Evolutionary conservation across 306 rosid genomes (phyloP).

Genomic region (Cucurbita ficifolia): DNA sequence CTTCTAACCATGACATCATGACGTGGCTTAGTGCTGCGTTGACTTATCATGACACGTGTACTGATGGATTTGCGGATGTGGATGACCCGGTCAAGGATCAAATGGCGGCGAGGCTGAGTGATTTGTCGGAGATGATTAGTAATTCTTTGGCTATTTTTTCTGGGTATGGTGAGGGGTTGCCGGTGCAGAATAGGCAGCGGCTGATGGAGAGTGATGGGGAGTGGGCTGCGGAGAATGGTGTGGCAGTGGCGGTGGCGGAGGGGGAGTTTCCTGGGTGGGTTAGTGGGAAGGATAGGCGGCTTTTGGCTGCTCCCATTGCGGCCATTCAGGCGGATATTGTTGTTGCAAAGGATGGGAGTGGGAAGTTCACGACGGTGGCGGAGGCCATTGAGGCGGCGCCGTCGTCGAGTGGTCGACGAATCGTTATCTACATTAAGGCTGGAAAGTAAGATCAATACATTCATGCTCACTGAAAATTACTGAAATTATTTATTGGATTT

Average conservation of each 20-base stretch:
- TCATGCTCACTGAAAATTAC: no score
- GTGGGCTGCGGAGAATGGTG: slow-evolving; percentile 14
- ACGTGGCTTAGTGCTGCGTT: slow-evolving; percentile 88
- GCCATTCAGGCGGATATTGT: slow-evolving; percentile 48
- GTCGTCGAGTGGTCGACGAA: slow-evolving; percentile 32
- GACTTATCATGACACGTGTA: slow-evolving; percentile 80
- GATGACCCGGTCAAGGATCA: slow-evolving; percentile 40
- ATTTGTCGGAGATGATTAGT: slow-evolving; percentile 59
- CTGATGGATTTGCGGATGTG: slow-evolving; percentile 39
- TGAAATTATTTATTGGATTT: no score
- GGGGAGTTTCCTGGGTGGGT: slow-evolving; percentile 62
- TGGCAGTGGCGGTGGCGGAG: background rate
- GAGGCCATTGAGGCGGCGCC: slow-evolving; percentile 73
- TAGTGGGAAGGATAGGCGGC: slow-evolving; percentile 29
- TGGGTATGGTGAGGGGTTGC: slow-evolving; percentile 19
- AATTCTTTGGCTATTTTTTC: slow-evolving; percentile 70
- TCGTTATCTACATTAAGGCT: slow-evolving; percentile 53
- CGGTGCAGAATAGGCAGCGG: slow-evolving; percentile 46
- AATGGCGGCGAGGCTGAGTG: slow-evolving; percentile 29
- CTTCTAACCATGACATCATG: slow-evolving; percentile 34
- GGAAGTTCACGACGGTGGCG: slow-evolving; percentile 43
- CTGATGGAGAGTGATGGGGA: slow-evolving; percentile 20
- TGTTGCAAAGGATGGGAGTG: slow-evolving; percentile 57
- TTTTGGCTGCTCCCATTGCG: slow-evolving; percentile 33
- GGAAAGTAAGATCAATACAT: slow-evolving; percentile 85